Evolutionary conservation across 441 rosid genomes (phyloP), one percentile per base, ranked within the genome.

Genomic region (Melastoma candidum): DNA sequence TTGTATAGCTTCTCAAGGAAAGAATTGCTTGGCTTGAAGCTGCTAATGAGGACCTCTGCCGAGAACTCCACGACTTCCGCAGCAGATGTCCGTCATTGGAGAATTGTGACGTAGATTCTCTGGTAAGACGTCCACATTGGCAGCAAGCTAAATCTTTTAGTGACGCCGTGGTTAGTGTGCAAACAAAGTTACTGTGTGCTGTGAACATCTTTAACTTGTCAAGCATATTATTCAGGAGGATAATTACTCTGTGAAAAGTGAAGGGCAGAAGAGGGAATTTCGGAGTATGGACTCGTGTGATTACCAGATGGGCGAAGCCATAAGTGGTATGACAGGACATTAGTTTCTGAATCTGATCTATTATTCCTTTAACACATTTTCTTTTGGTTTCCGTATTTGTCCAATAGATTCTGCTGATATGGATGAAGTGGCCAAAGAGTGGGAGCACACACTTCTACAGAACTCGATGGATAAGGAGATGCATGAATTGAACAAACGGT

Each of bases 381-480:
- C 54, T 25, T n/a, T 43, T 58, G 24, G 4, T 45, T 61, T 61
- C 60, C 52, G 22, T 49, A 53, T 66, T 63, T 13, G 54, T 43
- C 68, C 71, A 78, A 96, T 78, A 60, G 96, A 87, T 69, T 66
- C 90, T 14, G 73, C 71, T 60, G 95, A 89, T 68, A 67, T 84
- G 52, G 99, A 89, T 44, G 97, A 93, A 77, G 89, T 77, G 53
- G 84, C 90, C 11, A 90, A 90, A 69, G 96, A 87, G 70, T 87
- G 97, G 97, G 99, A 94, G 74, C 97, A 94, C 63, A 78, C 86
- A 17, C 81, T 89, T 54, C 67, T 87, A 67, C 97, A 87, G 66
- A 90, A 83, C 65, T 84, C 92, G 14, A 74, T 94, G 95, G 97
- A 94, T 69, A 82, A 87, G 67, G 97, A 94, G 79, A 74, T 94